Percentiles rank a stretch among this genome's conserved stretches.
phyloP scores from a whole-genome alignment of 371 early-diverging fungal genomes.

The Mucor plumbeus region DNA sequence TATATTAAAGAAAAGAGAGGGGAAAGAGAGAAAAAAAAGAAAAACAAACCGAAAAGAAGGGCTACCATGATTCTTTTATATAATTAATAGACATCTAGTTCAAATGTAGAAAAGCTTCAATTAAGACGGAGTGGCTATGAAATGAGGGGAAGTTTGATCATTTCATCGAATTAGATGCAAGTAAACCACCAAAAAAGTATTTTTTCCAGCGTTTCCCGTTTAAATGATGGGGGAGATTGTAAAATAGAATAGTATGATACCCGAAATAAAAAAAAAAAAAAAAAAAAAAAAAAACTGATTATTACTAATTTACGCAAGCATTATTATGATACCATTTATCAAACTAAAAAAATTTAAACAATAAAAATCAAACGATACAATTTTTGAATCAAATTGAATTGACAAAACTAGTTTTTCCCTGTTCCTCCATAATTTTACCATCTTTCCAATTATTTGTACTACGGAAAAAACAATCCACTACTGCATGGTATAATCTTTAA shows the following conservation, averaged over 20 bases:
- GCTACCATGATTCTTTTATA: neutral
- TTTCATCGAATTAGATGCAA: neutral
- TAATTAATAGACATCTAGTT: neutral
- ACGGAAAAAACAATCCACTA: neutral
- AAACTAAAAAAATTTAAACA: no score
- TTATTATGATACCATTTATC: no score
- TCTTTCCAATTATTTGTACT: neutral
- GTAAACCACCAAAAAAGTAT: neutral
- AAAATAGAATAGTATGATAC: neutral
- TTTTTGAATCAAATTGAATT: no score
- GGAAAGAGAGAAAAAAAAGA: neutral
- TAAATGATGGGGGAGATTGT: neutral
- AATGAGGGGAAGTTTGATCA: conserved; percentile 2
- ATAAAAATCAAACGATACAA: no score
- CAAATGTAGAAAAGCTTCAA: neutral
- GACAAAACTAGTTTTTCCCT: no score
- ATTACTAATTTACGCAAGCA: no score
- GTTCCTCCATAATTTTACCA: neutral
- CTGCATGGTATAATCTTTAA: neutral
- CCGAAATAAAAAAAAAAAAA: no score
- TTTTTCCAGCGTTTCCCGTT: conserved; percentile 17
- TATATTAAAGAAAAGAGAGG: neutral
- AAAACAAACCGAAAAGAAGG: neutral
- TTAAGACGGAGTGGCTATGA: conserved; percentile 19
- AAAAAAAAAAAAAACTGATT: neutral